phyloP scores from a whole-genome alignment of 1,284 basidiomycete species.

The Microbotryum violaceum region DNA sequence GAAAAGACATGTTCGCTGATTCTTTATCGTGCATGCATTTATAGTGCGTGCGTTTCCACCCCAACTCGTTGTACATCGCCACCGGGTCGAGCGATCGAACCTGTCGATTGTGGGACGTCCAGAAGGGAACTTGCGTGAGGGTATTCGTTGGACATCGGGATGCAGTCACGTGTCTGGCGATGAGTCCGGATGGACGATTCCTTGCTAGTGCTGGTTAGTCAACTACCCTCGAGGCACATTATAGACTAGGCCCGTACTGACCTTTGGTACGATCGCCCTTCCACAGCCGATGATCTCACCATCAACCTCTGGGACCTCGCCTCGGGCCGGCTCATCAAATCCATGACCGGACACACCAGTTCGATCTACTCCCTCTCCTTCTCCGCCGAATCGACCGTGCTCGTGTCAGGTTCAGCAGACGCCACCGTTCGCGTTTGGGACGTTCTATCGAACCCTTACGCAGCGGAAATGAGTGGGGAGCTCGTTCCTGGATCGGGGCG shows the following conservation, averaged over 20 bases:
- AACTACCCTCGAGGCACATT: neutral
- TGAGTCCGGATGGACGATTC: conserved; percentile 89
- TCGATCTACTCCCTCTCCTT: conserved; percentile 86
- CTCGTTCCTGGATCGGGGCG: neutral
- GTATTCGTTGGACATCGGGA: conserved; percentile 95
- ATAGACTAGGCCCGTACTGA: neutral
- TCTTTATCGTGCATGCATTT: neutral
- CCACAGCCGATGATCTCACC: conserved; percentile 72
- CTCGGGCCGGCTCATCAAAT: conserved; percentile 86
- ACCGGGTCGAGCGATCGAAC: conserved; percentile 96
- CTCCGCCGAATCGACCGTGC: conserved; percentile 78
- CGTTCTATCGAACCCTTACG: conserved; percentile 53
- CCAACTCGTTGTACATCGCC: conserved; percentile 93
- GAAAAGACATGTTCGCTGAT: neutral
- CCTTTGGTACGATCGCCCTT: conserved; percentile 2
- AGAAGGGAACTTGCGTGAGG: conserved; percentile 83
- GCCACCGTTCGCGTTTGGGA: conserved; percentile 98
- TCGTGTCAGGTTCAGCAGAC: conserved; percentile 84
- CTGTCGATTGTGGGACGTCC: conserved; percentile 96
- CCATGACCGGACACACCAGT: conserved; percentile 88
- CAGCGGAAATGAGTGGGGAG: conserved; percentile 17
- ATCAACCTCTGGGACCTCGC: conserved; percentile 97
- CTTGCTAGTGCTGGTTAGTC: conserved; percentile 76
- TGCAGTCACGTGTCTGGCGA: conserved; percentile 73
- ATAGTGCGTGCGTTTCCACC: conserved; percentile 92